These are phyloP conservation scores for Elsinoe batatas DNA, from an alignment of 2,329 filamentous ascomycete species.

Conservation along the genomic window DNA sequence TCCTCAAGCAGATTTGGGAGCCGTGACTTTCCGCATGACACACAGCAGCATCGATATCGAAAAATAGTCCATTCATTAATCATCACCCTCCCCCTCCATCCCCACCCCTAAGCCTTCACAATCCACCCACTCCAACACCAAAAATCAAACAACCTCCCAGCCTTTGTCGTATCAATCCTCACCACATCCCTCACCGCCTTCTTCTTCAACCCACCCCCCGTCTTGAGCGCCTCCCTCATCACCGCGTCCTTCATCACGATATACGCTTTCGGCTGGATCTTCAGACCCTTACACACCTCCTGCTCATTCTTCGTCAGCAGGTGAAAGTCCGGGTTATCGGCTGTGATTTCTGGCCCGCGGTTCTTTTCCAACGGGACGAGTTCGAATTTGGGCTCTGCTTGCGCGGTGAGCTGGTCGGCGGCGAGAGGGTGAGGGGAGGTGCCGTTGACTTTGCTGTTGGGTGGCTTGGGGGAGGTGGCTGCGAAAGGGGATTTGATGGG, in stretches of 20 bases:
- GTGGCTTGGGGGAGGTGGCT: too few species aligned
- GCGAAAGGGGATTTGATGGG: constrained; percentile 42
- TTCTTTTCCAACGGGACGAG: constrained; percentile 38
- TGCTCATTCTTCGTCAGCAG: constrained; percentile 74
- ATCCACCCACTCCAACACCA: constrained; percentile 91
- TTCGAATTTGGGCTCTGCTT: constrained; percentile 18
- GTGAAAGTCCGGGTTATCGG: constrained; percentile 73
- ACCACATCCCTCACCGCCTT: constrained; percentile 85
- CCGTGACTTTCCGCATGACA: too few species aligned
- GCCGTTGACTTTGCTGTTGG: too few species aligned
- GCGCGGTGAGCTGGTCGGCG: too few species aligned
- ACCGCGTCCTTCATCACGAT: constrained; percentile 87
- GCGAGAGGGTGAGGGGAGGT: too few species aligned
- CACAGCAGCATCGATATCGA: too few species aligned
- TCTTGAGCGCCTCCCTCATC: constrained; percentile 82
- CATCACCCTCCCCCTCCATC: background rate
- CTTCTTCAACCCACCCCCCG: constrained; percentile 81
- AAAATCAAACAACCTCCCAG: constrained; percentile 82
- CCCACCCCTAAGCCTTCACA: constrained; percentile 54
- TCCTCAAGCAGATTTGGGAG: too few species aligned
- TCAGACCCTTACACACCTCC: constrained; percentile 73
- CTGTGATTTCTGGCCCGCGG: constrained; percentile 56
- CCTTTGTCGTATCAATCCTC: constrained; percentile 73
- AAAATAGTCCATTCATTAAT: background rate
- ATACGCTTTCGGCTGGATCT: constrained; percentile 89